phyloP scores from a whole-genome alignment of 2,329 filamentous ascomycete species.

The Neurospora sp. region DNA sequence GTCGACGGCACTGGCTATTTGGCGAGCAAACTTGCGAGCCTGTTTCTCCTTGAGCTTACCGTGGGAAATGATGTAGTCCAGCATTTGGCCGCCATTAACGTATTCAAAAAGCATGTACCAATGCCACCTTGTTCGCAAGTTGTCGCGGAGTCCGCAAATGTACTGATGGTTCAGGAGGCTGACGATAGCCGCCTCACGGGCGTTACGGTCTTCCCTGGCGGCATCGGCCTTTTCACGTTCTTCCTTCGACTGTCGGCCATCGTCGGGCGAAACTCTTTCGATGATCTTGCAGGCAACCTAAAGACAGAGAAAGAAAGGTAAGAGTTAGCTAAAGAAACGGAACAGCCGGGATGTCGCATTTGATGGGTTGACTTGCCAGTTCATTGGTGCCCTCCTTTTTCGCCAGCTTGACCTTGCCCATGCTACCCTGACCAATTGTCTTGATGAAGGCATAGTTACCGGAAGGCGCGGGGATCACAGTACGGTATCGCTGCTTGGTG shows the following conservation, averaged over 20 bases:
- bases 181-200: slow-evolving; percentile 91
- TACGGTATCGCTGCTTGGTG: slow-evolving; percentile 51
- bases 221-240: slow-evolving; percentile 87
- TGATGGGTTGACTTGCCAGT: slow-evolving; percentile 49
- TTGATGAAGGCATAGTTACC: slow-evolving; percentile 94
- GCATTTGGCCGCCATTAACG: slow-evolving; percentile 97
- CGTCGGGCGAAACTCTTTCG: slow-evolving; percentile 78
- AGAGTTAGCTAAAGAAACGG: slow-evolving; percentile 5
- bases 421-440: slow-evolving; percentile 93
- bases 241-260: slow-evolving; percentile 59
- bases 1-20: slow-evolving; percentile 92
- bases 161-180: slow-evolving; percentile 90
- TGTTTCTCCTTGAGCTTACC: slow-evolving; percentile 97
- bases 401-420: slow-evolving; percentile 97
- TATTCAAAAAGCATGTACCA: slow-evolving; percentile 99
- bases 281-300: slow-evolving; percentile 97
- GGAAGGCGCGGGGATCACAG: slow-evolving; percentile 79
- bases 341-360: background rate
- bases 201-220: slow-evolving; percentile 91
- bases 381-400: slow-evolving; percentile 83
- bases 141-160: slow-evolving; percentile 91
- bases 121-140: slow-evolving; percentile 91
- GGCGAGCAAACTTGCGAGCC: slow-evolving; percentile 91
- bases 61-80: slow-evolving; percentile 98
- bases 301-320: background rate